Evolutionary conservation across 306 rosid genomes (phyloP).

Genomic region (Pyrus bretschneideri): DNA sequence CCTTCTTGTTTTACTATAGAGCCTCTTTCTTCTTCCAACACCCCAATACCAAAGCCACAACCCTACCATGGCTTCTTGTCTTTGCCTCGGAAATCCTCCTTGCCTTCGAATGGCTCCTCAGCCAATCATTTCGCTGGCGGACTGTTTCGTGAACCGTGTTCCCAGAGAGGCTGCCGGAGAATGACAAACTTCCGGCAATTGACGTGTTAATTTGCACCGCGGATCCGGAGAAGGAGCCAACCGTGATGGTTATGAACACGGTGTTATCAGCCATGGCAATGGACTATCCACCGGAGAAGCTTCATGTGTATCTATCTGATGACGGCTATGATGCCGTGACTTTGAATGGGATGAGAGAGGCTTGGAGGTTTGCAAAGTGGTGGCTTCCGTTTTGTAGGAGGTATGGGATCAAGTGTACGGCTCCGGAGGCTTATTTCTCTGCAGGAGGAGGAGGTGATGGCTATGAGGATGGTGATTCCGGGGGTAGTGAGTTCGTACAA

Average conservation of each 20-base stretch:
- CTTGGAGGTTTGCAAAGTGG: conserved; percentile 43
- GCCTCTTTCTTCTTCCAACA: conserved; percentile 29
- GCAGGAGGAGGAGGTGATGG: conserved; percentile 12
- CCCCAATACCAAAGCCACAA: conserved; percentile 8
- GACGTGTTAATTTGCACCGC: conserved; percentile 71
- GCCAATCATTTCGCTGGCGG: conserved; percentile 46
- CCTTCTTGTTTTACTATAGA: conserved; percentile 47
- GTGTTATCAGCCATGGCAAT: conserved; percentile 68
- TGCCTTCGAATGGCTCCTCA: conserved; percentile 54
- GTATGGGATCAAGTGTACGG: conserved; percentile 33
- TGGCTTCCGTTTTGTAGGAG: conserved; percentile 66
- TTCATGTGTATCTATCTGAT: conserved; percentile 65
- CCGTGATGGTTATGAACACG: conserved; percentile 61
- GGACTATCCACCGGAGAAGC: conserved; percentile 62
- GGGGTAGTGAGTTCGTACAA: conserved; percentile 18
- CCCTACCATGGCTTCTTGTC: conserved; percentile 44
- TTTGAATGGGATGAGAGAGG: conserved; percentile 37
- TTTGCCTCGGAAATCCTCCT: conserved; percentile 53
- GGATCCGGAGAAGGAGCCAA: conserved; percentile 64
- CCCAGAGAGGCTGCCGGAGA: conserved; percentile 47
- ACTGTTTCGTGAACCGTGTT: conserved; percentile 36
- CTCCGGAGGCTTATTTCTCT: conserved; percentile 61
- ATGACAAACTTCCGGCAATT: conserved; percentile 45
- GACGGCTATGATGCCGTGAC: conserved; percentile 57
- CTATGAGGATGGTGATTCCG: conserved; percentile 14